Evolutionary conservation across 148 eudicot species (phyloP), one percentile per base, ranked within the genome.

Genomic region (Tetragonia tetragonoides): DNA sequence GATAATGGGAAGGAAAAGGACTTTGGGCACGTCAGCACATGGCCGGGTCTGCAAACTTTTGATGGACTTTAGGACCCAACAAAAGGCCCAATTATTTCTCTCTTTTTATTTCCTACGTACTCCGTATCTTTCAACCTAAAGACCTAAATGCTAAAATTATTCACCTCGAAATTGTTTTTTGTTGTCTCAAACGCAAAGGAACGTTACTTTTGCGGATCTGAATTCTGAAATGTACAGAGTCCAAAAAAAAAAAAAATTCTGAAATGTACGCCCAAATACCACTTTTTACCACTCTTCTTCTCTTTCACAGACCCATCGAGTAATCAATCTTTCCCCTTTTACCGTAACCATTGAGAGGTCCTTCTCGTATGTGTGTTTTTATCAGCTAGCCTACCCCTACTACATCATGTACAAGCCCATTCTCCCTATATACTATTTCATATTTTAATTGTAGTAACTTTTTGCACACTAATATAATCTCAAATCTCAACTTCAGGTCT

Each of bases 31-130:
- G 49, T 46, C 10, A 5, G 49, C 49, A 46, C 53, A 42, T 68
- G 51, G 53, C 34, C 70, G 17, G 49, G 28, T 41, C 7, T 57
- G 40, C 10, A 49, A 4, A 1, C 3, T 23, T 5, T 42, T 42
- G 68, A 23, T 75, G 68, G 69, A 75, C 68, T 46, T 46, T 14
- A 3, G 68, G 56, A 28, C 42, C 68, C 64, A 72, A 23, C 59
- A 42, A 62, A 39, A 74, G 77, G 77, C 77, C 67, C 77, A 61
- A 74, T 56, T 3, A 74, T 74, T 7, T 46, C n/a, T 10, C 40
- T 18, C 24, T 4, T 38, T n/a, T 9, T 2, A 17, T 61, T 61
- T 2, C 8, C 16, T 10, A 17, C 16, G 3, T 40, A 18, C 47
- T 37, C 49, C 34, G 34, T 28, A 28, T 28, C 34, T 28, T 28